These are phyloP conservation scores for Oryza brachyantha DNA, from an alignment of 176 grass and related monocot genomes.

Conservation along the genomic window DNA sequence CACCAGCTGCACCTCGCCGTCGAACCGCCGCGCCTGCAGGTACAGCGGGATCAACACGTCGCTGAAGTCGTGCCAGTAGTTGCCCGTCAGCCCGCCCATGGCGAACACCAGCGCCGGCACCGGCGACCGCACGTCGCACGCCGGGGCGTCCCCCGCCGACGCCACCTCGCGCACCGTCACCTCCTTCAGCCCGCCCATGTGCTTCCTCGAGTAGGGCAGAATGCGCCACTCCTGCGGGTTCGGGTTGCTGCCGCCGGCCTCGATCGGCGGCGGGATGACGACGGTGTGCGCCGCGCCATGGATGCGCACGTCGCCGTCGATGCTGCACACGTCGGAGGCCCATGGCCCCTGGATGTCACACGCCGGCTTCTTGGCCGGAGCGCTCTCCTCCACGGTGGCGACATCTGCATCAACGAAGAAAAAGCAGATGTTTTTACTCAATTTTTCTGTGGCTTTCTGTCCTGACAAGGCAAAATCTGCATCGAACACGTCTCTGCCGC, in stretches of 20 bases:
- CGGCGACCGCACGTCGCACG: conserved; percentile 37
- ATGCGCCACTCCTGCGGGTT: conserved; percentile 62
- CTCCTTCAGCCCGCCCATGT: conserved; percentile 43
- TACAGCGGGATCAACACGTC: conserved; percentile 77
- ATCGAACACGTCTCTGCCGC: conserved; percentile 1
- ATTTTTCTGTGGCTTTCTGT: neutral
- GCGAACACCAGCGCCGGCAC: conserved; percentile 71
- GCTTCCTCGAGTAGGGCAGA: conserved; percentile 61
- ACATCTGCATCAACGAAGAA: neutral
- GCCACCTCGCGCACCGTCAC: conserved; percentile 57
- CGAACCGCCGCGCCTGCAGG: conserved; percentile 48
- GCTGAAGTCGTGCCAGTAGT: conserved; percentile 92
- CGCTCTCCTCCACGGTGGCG: neutral
- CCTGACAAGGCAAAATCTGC: conserved; percentile 1
- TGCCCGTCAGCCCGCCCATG: conserved; percentile 72
- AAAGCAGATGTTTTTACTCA: neutral
- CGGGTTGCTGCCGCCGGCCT: conserved; percentile 40
- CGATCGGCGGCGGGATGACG: conserved; percentile 47
- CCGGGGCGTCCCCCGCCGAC: conserved; percentile 14
- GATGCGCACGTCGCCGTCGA: conserved; percentile 55
- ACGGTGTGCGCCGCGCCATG: conserved; percentile 40
- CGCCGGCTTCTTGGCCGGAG: conserved; percentile 47
- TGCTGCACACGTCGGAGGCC: conserved; percentile 53
- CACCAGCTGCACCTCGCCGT: conserved; percentile 66
- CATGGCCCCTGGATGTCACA: conserved; percentile 66